These are phyloP conservation scores for Beauveria rudraprayagi DNA, from an alignment of 2,329 filamentous ascomycete species.

Conservation along the genomic window DNA sequence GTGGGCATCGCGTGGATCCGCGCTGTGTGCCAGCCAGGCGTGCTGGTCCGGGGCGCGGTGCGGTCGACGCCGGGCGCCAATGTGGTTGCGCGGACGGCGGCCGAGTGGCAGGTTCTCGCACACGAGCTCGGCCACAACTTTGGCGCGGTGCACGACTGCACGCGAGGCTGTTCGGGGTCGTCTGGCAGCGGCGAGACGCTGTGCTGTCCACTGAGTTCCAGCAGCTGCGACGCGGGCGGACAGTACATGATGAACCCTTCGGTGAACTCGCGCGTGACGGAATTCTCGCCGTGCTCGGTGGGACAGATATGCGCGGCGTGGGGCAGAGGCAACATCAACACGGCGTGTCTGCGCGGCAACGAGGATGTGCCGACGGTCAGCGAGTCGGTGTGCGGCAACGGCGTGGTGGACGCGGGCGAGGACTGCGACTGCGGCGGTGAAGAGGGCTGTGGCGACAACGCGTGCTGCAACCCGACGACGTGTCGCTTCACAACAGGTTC, in stretches of 20 bases:
- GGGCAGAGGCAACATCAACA: conserved; percentile 63
- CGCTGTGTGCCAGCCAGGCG: conserved; percentile 57
- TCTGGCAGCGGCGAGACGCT: conserved; percentile 24
- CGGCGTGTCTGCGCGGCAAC: conserved; percentile 66
- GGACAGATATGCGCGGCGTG: conserved; percentile 82
- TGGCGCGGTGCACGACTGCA: conserved; percentile 84
- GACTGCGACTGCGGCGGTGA: conserved; percentile 81
- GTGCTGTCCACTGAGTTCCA: conserved; percentile 65
- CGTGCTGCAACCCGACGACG: conserved; percentile 69
- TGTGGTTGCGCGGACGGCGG: conserved; percentile 67
- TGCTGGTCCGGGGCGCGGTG: conserved; percentile 22
- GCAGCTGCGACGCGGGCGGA: conserved; percentile 60
- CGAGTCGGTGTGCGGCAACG: conserved; percentile 77
- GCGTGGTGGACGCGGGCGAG: conserved; percentile 79
- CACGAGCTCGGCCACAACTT: conserved; percentile 85
- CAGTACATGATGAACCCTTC: conserved; percentile 86
- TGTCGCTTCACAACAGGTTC: conserved; percentile 66
- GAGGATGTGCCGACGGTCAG: conserved; percentile 65
- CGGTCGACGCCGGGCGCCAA: conserved; percentile 54
- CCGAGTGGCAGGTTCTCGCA: conserved; percentile 84
- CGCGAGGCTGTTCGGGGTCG: conserved; percentile 44
- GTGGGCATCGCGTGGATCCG: conserved; percentile 85
- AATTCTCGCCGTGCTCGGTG: conserved; percentile 73
- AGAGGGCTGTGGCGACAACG: conserved; percentile 55
- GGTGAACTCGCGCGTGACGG: conserved; percentile 56